A percentile compares a stretch with the other conserved stretches of the same genome.
Evolutionary conservation across 768 basidiomycete genomes (phyloP).

Genomic region (Naematelia encephala): DNA sequence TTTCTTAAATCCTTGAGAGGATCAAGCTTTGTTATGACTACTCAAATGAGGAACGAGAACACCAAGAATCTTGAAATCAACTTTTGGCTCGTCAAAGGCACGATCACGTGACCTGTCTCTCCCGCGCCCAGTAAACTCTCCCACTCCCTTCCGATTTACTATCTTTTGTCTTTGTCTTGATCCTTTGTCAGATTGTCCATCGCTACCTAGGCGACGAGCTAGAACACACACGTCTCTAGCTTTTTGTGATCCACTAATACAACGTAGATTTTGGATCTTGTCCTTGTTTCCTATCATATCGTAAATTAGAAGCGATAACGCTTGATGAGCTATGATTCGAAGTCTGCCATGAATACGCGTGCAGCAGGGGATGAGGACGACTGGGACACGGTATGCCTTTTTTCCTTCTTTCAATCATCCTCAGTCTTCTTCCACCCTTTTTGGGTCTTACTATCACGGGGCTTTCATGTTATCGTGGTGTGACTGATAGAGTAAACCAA

Average conservation of each 20-base stretch:
- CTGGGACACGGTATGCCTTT: constrained; percentile 32
- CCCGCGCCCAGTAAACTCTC: background rate
- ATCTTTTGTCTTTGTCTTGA: background rate
- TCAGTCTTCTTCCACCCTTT: too few species aligned
- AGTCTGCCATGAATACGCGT: constrained; percentile 3
- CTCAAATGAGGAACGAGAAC: background rate
- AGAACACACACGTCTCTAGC: background rate
- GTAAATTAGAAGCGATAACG: background rate
- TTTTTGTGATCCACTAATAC: too few species aligned
- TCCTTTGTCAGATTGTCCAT: background rate
- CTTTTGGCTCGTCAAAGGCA: constrained; percentile 11
- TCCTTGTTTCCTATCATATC: background rate
- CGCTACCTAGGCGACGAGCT: background rate
- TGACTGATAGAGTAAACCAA: too few species aligned
- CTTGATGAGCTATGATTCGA: constrained; percentile 10
- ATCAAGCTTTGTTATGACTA: background rate
- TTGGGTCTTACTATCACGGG: too few species aligned
- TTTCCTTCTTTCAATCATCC: too few species aligned
- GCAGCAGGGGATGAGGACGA: constrained; percentile 20
- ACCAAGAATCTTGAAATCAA: constrained; percentile 7
- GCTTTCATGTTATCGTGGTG: too few species aligned
- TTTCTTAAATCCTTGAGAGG: constrained; percentile 3
- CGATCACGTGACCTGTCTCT: constrained; percentile 19
- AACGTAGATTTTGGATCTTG: too few species aligned
- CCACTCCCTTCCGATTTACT: background rate